Conservation (phyloP, 2,329 filamentous ascomycete genomes). For the Nigrograna mackinnonii region DNA sequence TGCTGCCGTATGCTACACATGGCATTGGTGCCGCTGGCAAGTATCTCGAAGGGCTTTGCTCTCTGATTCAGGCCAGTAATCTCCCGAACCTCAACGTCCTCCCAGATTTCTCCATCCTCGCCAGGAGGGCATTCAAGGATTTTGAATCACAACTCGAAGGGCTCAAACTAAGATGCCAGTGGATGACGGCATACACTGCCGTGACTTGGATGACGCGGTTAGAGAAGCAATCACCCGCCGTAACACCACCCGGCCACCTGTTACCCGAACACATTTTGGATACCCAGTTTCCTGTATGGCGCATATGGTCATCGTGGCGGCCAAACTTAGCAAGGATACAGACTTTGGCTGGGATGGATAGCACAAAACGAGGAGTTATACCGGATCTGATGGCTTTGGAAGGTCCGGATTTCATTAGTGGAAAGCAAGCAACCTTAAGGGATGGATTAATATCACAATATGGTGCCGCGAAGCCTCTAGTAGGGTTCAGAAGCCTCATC, state of each 20-base stretch:
- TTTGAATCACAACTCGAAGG: constrained; percentile 29
- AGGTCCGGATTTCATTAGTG: constrained; percentile 31
- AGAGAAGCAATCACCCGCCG: constrained; percentile 6
- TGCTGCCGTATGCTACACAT: constrained; percentile 26
- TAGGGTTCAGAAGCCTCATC: constrained; percentile 21
- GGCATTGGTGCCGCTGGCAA: constrained; percentile 24
- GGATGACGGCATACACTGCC: constrained; percentile 21
- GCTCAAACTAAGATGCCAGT: constrained; percentile 24
- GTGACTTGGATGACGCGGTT: constrained; percentile 25
- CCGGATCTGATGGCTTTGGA: constrained; percentile 29
- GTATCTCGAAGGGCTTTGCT: constrained; percentile 26
- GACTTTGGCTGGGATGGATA: constrained; percentile 15
- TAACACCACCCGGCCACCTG: constrained; percentile 12
- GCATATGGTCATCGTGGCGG: constrained; percentile 33
- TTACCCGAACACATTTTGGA: constrained; percentile 27
- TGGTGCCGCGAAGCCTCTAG: constrained; percentile 7
- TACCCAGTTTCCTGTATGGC: constrained; percentile 26
- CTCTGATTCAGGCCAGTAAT: constrained; percentile 12
- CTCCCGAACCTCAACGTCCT: constrained; percentile 20
- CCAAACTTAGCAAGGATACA: constrained; percentile 22
- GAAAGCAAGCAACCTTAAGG: constrained; percentile 16
- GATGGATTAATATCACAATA: constrained; percentile 28
- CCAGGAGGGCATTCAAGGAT: constrained; percentile 20
- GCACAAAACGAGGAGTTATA: constrained; percentile 15
- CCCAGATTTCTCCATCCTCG: constrained; percentile 24